Percentiles rank a stretch among this genome's conserved stretches.
Conservation (phyloP, 495 filamentous ascomycete species). For the Apodospora peruviana region DNA sequence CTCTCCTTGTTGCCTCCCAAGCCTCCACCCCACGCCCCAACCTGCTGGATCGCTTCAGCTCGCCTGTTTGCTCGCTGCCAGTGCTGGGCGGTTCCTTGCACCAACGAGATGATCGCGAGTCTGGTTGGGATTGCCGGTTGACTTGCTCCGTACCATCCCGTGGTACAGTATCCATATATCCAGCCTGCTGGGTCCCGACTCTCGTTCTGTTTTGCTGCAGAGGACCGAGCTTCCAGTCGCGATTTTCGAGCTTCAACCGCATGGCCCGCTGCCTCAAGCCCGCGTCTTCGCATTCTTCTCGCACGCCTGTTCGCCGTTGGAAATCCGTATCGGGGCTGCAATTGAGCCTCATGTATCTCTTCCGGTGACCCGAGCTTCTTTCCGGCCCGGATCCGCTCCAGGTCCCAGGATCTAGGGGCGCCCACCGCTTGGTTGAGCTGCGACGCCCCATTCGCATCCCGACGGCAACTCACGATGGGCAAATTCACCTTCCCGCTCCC, state of each 20-base stretch:
- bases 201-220: neutral
- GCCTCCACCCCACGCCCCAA: neutral
- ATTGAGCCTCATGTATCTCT: conserved; percentile 11
- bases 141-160: neutral
- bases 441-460: conserved; percentile 1
- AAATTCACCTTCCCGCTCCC: conserved; percentile 51
- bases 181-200: neutral
- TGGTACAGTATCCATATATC: no score
- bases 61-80: neutral
- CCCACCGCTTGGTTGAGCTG: neutral
- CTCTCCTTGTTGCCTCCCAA: no score
- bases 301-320: neutral
- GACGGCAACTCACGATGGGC: conserved; percentile 34
- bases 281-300: neutral
- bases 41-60: neutral
- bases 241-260: neutral
- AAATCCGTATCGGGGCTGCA: neutral
- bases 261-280: neutral
- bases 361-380: conserved; percentile 13
- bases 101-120: neutral
- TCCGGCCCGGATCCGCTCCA: conserved; percentile 7
- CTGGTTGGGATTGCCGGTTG: neutral
- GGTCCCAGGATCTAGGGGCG: neutral
- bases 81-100: neutral
- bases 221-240: neutral